A percentile compares a stretch with the other conserved stretches of the same genome.
phyloP scores from a whole-genome alignment of 768 basidiomycete genomes.

The Rossbeevera mucosa region DNA sequence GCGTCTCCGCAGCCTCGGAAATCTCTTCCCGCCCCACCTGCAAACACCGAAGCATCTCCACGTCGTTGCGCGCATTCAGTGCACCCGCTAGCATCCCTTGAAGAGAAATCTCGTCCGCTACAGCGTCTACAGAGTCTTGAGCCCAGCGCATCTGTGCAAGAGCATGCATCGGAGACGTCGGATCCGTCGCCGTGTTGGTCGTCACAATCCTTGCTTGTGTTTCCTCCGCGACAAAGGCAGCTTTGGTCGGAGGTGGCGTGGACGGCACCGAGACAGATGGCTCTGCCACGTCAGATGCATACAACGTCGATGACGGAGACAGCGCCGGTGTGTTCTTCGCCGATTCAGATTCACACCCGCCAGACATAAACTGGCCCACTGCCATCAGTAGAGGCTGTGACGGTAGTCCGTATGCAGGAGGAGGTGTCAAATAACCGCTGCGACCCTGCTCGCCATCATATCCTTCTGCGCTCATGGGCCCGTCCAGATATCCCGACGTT shows the following conservation, averaged over 20 bases:
- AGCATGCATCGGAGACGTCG: constrained; percentile 5
- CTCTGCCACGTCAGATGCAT: not conserved
- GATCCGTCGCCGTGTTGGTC: not conserved
- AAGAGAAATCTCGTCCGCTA: constrained; percentile 22
- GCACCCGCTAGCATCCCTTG: constrained; percentile 16
- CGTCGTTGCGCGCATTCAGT: constrained; percentile 12
- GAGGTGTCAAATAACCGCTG: not conserved
- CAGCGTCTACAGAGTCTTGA: constrained; percentile 22
- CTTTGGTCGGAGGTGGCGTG: constrained; percentile 12
- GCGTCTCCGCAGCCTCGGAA: constrained; percentile 22
- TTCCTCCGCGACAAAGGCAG: constrained; percentile 8
- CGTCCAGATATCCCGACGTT: not conserved
- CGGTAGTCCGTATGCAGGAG: constrained; percentile 4
- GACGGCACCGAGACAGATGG: not conserved
- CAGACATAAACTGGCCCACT: not conserved
- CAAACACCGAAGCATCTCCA: constrained; percentile 20
- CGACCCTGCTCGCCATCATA: not conserved
- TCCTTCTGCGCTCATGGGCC: not conserved
- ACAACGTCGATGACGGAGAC: not conserved
- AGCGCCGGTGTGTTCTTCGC: not conserved
- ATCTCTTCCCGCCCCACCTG: constrained; percentile 22
- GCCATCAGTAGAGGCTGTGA: not conserved
- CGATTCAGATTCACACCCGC: not conserved
- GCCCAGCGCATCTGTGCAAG: constrained; percentile 18
- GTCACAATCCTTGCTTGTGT: not conserved